Evolutionary conservation across 768 basidiomycete species (phyloP).

Genomic region (Fistulinella prunicolor): DNA sequence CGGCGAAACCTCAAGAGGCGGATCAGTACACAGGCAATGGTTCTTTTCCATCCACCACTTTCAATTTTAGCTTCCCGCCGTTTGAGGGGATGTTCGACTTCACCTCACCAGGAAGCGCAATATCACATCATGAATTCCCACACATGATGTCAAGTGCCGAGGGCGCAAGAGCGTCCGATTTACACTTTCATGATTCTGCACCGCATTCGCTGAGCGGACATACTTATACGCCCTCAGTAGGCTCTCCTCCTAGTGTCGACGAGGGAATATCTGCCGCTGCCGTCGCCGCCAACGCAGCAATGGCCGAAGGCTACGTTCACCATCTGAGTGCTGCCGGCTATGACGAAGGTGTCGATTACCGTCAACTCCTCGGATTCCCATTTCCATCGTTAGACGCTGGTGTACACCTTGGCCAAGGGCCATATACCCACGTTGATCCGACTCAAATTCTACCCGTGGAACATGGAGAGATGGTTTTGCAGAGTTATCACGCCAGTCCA

Average conservation of each 20-base stretch:
- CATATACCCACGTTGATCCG: slow-evolving; percentile 86
- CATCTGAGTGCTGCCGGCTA: slow-evolving; percentile 49
- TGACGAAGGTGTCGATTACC: slow-evolving; percentile 63
- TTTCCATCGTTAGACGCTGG: slow-evolving; percentile 53
- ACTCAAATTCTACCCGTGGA: slow-evolving; percentile 72
- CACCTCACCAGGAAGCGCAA: slow-evolving; percentile 33
- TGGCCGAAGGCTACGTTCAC: slow-evolving; percentile 73
- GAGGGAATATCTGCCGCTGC: slow-evolving; percentile 66
- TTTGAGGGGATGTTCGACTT: slow-evolving; percentile 64
- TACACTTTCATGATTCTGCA: slow-evolving; percentile 31
- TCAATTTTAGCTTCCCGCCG: slow-evolving; percentile 71
- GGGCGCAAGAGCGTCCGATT: slow-evolving; percentile 27
- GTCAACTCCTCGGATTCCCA: slow-evolving; percentile 60
- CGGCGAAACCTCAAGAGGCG: slow-evolving; percentile 32
- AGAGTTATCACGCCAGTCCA: slow-evolving; percentile 68
- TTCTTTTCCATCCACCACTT: slow-evolving; percentile 64
- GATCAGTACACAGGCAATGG: slow-evolving; percentile 41
- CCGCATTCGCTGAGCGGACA: slow-evolving; percentile 28
- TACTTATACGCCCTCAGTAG: slow-evolving; percentile 37
- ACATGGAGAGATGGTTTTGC: slow-evolving; percentile 39
- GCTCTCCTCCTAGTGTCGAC: slow-evolving; percentile 29
- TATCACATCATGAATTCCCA: slow-evolving; percentile 36
- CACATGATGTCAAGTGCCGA: slow-evolving; percentile 32
- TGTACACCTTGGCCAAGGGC: slow-evolving; percentile 39
- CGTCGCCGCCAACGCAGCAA: slow-evolving; percentile 60